Percentiles rank a stretch among this genome's conserved stretches.
Evolutionary conservation across 2,329 filamentous ascomycete genomes (phyloP).

Genomic region (Fusarium oligoseptatum): DNA sequence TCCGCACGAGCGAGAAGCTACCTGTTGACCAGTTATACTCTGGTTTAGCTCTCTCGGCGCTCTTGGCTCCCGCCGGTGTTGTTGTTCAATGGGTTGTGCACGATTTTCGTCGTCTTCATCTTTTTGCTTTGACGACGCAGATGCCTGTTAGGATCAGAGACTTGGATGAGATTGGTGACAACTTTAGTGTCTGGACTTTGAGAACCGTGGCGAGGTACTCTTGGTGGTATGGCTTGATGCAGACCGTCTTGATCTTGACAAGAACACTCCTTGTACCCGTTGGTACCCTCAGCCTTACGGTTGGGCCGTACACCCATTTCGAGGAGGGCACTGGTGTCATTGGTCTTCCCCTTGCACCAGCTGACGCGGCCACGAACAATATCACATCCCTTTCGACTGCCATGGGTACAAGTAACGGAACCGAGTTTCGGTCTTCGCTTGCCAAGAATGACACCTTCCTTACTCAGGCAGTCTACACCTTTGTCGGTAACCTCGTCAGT

Average conservation of each 20-base stretch:
- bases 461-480: slow-evolving; percentile 32
- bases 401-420: slow-evolving; percentile 16
- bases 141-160: slow-evolving; percentile 27
- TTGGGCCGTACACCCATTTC: slow-evolving; percentile 28
- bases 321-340: slow-evolving; percentile 26
- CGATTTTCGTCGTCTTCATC: slow-evolving; percentile 37
- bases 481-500: slow-evolving; percentile 37
- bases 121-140: slow-evolving; percentile 33
- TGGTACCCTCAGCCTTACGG: slow-evolving; percentile 32
- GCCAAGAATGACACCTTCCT: slow-evolving; percentile 35
- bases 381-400: slow-evolving; percentile 25
- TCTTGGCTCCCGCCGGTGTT: slow-evolving; percentile 24
- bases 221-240: slow-evolving; percentile 43
- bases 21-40: slow-evolving; percentile 38
- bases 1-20: slow-evolving; percentile 18
- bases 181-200: slow-evolving; percentile 30
- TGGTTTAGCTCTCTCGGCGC: slow-evolving; percentile 29
- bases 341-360: slow-evolving; percentile 24
- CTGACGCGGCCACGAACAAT: slow-evolving; percentile 11
- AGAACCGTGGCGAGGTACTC: slow-evolving; percentile 33
- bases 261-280: slow-evolving; percentile 34
- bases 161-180: slow-evolving; percentile 36
- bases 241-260: slow-evolving; percentile 25
- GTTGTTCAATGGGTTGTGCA: slow-evolving; percentile 35
- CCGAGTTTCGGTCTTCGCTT: slow-evolving; percentile 18